Base-by-base conservation (phyloP, 495 filamentous ascomycete genomes). In the Cercophora samala region DNA sequence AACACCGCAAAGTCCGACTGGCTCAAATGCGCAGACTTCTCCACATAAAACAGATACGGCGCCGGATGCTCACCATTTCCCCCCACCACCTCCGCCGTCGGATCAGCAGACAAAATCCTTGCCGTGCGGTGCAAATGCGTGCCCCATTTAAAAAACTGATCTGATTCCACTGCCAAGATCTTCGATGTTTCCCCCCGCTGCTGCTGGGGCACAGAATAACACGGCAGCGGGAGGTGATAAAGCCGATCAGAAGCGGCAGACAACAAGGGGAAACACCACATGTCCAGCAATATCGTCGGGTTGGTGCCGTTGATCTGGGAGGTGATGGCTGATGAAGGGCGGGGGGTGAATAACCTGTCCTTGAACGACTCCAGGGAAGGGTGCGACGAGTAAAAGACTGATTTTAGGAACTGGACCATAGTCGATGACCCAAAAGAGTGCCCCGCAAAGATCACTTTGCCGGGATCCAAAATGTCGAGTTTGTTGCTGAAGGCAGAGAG, bases 1-100 rank as follows among this genome's bases (percentile, higher is more conserved):
- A 94, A 75, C 13, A 92, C 73, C n/a, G 87, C 91, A 73, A 93
- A 93, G 70, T 93, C 91, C 18, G 84, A 88, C 77, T 93, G 91
- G 46, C 79, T 87, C 23, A 93, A 79, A 73, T 94, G 91, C 0
- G 90, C 90, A 4, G 85, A 87, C 11, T 76, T 71, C 11, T 75
- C 69, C 2, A 87, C 84, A 71, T 89, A 93, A 75, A 87, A 93
- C 63, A 92, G 80, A 58, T 83, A 70, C 1, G 87, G 87, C 65
- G 75, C 71, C 5, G 70, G 72, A 68, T n/a, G 72, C 4, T 54
- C 21, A 55, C 29, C 17, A 9, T 18, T 6, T n/a, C n/a, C 5
- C 32, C 63, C 18, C 0, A 52, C 67, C 5, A 69, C 21, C 2
- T 74, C 63, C 5, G 70, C 68, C 13, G 79, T 73, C 1, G 87